Percentiles rank a stretch among this genome's conserved stretches.
Evolutionary conservation across 2,329 filamentous ascomycete genomes (phyloP).

Genomic region (Calonectria hongkongensis): DNA sequence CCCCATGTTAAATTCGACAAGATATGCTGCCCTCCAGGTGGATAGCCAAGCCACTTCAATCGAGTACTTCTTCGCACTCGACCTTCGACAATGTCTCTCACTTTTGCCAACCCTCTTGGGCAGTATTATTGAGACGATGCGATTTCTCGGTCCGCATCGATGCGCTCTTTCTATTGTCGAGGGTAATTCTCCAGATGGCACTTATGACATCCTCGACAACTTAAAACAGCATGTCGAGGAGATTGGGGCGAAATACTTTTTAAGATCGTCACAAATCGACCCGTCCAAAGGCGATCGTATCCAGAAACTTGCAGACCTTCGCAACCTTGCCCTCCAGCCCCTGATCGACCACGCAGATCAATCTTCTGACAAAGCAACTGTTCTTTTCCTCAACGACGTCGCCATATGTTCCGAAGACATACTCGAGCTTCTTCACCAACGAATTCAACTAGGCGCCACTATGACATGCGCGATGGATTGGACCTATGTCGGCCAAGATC

Average conservation of each 20-base stretch:
- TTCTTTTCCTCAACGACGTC: conserved; percentile 73
- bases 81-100: conserved; percentile 67
- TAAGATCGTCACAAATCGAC: conserved; percentile 65
- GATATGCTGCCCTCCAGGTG: conserved; percentile 52
- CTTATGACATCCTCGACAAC: conserved; percentile 67
- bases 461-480: conserved; percentile 77
- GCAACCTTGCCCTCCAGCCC: conserved; percentile 72
- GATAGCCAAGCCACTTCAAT: conserved; percentile 6
- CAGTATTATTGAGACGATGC: conserved; percentile 69
- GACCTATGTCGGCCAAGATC: conserved; percentile 64
- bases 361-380: conserved; percentile 59
- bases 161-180: conserved; percentile 75
- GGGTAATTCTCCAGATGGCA: conserved; percentile 73
- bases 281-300: conserved; percentile 67
- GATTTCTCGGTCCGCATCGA: conserved; percentile 69
- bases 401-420: conserved; percentile 72
- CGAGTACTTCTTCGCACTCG: conserved; percentile 72
- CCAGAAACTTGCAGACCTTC: conserved; percentile 67
- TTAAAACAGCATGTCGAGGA: conserved; percentile 63
- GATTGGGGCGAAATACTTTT: conserved; percentile 64
- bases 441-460: conserved; percentile 65
- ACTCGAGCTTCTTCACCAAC: conserved; percentile 72
- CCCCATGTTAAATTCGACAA: conserved; percentile 46
- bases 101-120: conserved; percentile 72
- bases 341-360: conserved; percentile 56